A percentile compares a stretch with the other conserved stretches of the same genome.
Evolutionary conservation across 2,329 filamentous ascomycete species (phyloP).

Genomic region (Epichloe aotearoae): DNA sequence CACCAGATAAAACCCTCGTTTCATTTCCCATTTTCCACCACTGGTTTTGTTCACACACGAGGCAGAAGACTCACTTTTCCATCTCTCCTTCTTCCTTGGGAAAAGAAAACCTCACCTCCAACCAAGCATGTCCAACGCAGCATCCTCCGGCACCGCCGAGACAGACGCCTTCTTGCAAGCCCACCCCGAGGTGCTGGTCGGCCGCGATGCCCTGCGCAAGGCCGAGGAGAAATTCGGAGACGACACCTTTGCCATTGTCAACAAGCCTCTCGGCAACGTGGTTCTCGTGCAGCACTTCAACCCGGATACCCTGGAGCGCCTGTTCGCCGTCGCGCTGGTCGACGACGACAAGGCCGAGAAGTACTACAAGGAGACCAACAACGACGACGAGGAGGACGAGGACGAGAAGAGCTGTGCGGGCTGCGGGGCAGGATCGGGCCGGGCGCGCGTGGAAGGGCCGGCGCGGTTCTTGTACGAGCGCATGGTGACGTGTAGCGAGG

Average conservation of each 20-base stretch:
- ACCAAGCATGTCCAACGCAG: not conserved
- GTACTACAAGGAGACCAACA: slow-evolving; percentile 4
- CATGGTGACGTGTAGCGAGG: slow-evolving; percentile 3
- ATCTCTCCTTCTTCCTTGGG: not conserved
- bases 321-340: slow-evolving; percentile 7
- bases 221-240: slow-evolving; percentile 3
- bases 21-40: too few species aligned
- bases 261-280: slow-evolving; percentile 7
- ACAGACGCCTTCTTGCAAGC: slow-evolving; percentile 4
- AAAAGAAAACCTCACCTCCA: not conserved
- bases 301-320: slow-evolving; percentile 7
- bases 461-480: slow-evolving; percentile 1
- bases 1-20: too few species aligned
- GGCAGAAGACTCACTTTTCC: too few species aligned
- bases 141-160: not conserved
- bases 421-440: slow-evolving; percentile 2
- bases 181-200: slow-evolving; percentile 7
- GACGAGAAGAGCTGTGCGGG: not conserved
- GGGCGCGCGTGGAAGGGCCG: not conserved
- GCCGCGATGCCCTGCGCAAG: slow-evolving; percentile 6
- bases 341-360: slow-evolving; percentile 4
- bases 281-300: slow-evolving; percentile 8
- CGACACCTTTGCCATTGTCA: slow-evolving; percentile 7
- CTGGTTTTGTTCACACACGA: too few species aligned
- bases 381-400: slow-evolving; percentile 2